Evolutionary conservation across 768 basidiomycete genomes (phyloP).

Genomic region (Melanogaster broomeanus): DNA sequence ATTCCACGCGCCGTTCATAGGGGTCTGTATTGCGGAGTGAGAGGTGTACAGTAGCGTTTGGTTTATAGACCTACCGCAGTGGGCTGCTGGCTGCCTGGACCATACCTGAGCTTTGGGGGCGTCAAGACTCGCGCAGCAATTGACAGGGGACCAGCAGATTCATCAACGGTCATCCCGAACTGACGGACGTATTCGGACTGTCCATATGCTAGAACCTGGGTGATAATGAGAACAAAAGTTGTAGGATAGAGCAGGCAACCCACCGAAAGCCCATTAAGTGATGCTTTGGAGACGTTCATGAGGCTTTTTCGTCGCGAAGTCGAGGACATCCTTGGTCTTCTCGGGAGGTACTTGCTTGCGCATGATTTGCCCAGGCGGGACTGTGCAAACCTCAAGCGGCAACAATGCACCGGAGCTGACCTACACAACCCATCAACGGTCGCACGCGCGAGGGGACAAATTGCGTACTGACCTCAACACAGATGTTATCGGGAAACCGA

Average conservation of each 20-base stretch:
- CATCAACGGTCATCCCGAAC: conserved; percentile 67
- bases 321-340: conserved; percentile 60
- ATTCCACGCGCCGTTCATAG: conserved; percentile 75
- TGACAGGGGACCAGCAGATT: conserved; percentile 51
- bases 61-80: conserved; percentile 49
- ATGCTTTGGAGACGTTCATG: conserved; percentile 58
- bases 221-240: neutral
- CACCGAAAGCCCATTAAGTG: conserved; percentile 52
- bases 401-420: conserved; percentile 61
- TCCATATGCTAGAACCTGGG: conserved; percentile 63
- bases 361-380: conserved; percentile 69
- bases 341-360: conserved; percentile 70
- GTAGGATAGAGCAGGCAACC: neutral
- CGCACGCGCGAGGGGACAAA: conserved; percentile 9
- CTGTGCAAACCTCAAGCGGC: conserved; percentile 67
- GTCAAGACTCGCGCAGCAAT: conserved; percentile 63
- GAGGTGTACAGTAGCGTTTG: neutral
- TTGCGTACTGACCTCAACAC: conserved; percentile 57
- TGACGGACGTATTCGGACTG: conserved; percentile 74
- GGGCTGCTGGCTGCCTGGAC: conserved; percentile 51
- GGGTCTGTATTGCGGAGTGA: conserved; percentile 41
- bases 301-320: conserved; percentile 69
- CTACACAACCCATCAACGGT: conserved; percentile 37
- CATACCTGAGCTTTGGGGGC: conserved; percentile 70
- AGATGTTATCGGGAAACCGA: conserved; percentile 61